These are phyloP conservation scores for Penicillium glabrum DNA, from an alignment of 2,329 filamentous ascomycete genomes.

Conservation along the genomic window DNA sequence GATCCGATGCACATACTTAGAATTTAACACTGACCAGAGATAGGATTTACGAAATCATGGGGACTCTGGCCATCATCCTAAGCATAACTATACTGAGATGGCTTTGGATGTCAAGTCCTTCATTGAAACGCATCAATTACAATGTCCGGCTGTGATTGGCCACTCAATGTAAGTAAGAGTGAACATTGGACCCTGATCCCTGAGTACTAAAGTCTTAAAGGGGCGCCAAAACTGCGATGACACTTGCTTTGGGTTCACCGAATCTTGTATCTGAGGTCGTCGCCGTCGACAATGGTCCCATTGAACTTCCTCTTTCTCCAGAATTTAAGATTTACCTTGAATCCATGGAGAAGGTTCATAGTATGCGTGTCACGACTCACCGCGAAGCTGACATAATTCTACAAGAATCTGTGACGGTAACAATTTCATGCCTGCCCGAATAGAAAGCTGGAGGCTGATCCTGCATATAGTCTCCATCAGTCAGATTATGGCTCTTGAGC, in stretches of 20 bases:
- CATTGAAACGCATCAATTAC: constrained; percentile 15
- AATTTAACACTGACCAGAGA: constrained; percentile 12
- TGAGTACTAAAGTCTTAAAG: not conserved
- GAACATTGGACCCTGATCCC: not conserved
- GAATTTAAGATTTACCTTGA: constrained; percentile 50
- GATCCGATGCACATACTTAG: no score
- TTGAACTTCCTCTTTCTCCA: constrained; percentile 12
- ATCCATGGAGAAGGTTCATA: constrained; percentile 3
- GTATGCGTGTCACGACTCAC: not conserved
- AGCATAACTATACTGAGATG: constrained; percentile 23
- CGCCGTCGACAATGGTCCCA: constrained; percentile 25
- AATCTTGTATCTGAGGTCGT: constrained; percentile 18
- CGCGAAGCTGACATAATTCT: constrained; percentile 10
- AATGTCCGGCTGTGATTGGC: constrained; percentile 8
- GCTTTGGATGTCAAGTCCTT: constrained; percentile 24
- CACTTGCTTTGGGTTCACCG: constrained; percentile 20
- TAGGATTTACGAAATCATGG: constrained; percentile 90
- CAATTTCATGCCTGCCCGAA: not conserved
- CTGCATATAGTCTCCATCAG: constrained; percentile 2
- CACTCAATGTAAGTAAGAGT: constrained; percentile 10
- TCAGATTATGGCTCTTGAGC: constrained; percentile 12
- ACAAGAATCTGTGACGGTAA: not conserved
- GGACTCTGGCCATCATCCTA: constrained; percentile 68
- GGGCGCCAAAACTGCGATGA: constrained; percentile 22
- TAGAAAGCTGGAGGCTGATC: not conserved